These are phyloP conservation scores for Phialophora macrospora DNA, from an alignment of 2,329 filamentous ascomycete genomes.

Conservation along the genomic window DNA sequence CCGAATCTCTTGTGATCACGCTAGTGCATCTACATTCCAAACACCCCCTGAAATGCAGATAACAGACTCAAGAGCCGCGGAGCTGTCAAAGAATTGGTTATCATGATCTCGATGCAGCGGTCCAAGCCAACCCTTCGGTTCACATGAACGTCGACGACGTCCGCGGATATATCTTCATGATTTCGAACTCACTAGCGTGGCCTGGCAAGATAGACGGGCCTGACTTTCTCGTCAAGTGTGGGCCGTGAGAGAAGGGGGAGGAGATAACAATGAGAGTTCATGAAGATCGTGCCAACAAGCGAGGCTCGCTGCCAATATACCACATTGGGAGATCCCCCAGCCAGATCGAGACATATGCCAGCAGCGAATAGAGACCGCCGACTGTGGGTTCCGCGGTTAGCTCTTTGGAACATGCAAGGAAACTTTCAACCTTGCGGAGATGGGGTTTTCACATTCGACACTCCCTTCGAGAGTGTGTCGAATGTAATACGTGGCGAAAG, in stretches of 20 bases:
- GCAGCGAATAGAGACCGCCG: constrained; percentile 1
- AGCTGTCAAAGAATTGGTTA: no score
- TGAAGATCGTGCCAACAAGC: background rate
- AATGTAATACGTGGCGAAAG: background rate
- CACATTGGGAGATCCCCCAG: background rate
- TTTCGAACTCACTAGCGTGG: constrained; percentile 4
- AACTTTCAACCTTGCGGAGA: background rate
- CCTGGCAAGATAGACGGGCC: no score
- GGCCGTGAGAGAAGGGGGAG: background rate
- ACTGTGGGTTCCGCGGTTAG: background rate
- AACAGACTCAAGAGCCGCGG: no score
- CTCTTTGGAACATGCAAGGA: background rate
- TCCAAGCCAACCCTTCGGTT: no score
- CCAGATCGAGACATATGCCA: background rate
- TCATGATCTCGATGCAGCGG: no score
- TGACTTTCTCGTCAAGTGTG: background rate
- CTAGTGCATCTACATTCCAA: no score
- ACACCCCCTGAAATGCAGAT: no score
- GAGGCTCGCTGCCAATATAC: constrained; percentile 10
- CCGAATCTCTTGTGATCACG: no score
- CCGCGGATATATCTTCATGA: constrained; percentile 9
- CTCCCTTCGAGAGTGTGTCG: background rate
- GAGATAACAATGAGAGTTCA: constrained; percentile 2
- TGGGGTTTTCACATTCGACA: background rate
- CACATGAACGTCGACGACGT: background rate